Evolutionary conservation across 2,329 filamentous ascomycete genomes (phyloP).

Genomic region (Hypoxylon sp.): DNA sequence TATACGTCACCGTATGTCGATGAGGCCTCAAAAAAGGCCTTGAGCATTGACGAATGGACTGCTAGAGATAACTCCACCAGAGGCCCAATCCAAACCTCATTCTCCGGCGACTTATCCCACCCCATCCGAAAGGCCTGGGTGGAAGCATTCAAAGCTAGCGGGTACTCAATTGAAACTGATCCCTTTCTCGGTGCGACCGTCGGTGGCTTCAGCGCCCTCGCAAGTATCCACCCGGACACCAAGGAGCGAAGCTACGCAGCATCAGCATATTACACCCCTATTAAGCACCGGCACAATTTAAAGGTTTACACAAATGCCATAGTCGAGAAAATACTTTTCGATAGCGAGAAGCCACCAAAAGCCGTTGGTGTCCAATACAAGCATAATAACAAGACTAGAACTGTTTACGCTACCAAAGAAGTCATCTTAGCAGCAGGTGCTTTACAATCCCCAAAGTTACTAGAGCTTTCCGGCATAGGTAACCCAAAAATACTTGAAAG

Average conservation of each 20-base stretch:
- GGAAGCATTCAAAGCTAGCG: constrained; percentile 21
- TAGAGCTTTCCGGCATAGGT: constrained; percentile 46
- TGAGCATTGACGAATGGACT: constrained; percentile 29
- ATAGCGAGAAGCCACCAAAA: constrained; percentile 1
- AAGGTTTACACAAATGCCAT: constrained; percentile 28
- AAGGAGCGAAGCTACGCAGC: constrained; percentile 37
- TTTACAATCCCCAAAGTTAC: constrained; percentile 43
- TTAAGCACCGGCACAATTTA: constrained; percentile 28
- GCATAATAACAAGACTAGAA: constrained; percentile 22
- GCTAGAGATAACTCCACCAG: neutral
- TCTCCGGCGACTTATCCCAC: constrained; percentile 22
- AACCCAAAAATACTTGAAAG: constrained; percentile 35
- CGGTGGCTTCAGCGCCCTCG: constrained; percentile 32
- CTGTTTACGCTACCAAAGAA: constrained; percentile 43
- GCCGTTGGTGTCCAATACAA: constrained; percentile 33
- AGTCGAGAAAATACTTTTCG: constrained; percentile 38
- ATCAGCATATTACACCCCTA: constrained; percentile 33
- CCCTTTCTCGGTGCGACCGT: constrained; percentile 23
- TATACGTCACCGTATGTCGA: constrained; percentile 36
- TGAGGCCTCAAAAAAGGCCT: constrained; percentile 30
- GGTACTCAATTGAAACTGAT: constrained; percentile 19
- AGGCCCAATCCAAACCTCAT: constrained; percentile 31
- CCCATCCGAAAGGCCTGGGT: constrained; percentile 33
- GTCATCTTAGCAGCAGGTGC: constrained; percentile 49
- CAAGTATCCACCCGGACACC: constrained; percentile 25